Percentiles rank a stretch among this genome's conserved stretches.
These are phyloP conservation scores for Epichloe bromicola DNA, from an alignment of 2,329 filamentous ascomycete species.

Conservation along the genomic window DNA sequence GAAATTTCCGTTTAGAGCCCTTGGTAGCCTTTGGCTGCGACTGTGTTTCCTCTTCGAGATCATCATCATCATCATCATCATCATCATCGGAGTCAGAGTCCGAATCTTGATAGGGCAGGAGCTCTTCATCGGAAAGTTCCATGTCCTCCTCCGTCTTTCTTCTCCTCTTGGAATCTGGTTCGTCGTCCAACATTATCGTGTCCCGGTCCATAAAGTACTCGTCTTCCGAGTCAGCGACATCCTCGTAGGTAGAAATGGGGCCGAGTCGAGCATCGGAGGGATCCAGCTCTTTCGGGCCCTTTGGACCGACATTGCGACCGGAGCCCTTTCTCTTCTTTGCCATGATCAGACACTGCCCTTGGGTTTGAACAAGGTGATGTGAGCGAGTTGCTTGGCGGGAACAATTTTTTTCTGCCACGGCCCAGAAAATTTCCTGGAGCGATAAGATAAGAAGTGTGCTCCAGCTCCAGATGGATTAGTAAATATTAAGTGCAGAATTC, in stretches of 20 bases:
- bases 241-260: constrained; percentile 53
- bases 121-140: constrained; percentile 50
- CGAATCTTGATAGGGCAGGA: constrained; percentile 36
- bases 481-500: too few species aligned
- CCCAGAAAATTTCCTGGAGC: too few species aligned
- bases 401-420: too few species aligned
- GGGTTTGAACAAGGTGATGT: neutral
- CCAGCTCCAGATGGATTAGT: too few species aligned
- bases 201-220: constrained; percentile 84
- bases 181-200: constrained; percentile 74
- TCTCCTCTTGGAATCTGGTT: constrained; percentile 62
- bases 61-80: constrained; percentile 27
- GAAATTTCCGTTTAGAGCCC: constrained; percentile 19
- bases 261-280: constrained; percentile 48
- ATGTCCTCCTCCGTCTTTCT: constrained; percentile 59
- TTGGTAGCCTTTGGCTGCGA: constrained; percentile 7
- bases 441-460: too few species aligned
- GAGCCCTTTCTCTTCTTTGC: constrained; percentile 60
- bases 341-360: constrained; percentile 28
- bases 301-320: constrained; percentile 29
- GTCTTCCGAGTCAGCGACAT: constrained; percentile 88
- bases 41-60: constrained; percentile 17
- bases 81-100: constrained; percentile 32
- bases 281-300: constrained; percentile 42
- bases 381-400: neutral